These are phyloP conservation scores for Suillus lakei DNA, from an alignment of 768 basidiomycete genomes.

Conservation along the genomic window DNA sequence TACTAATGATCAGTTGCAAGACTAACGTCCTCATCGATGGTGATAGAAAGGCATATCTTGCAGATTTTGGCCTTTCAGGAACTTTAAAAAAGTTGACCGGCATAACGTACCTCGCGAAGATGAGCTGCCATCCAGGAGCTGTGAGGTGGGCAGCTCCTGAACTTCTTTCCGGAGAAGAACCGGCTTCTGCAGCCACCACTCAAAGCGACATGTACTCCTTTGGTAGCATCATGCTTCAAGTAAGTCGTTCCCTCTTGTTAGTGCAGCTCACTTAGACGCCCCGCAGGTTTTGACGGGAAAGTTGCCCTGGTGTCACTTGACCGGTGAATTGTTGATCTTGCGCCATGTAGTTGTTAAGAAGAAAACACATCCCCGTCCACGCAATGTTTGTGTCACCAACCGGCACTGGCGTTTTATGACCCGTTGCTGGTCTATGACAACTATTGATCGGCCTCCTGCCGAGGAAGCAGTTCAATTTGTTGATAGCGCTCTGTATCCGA, in stretches of 20 bases:
- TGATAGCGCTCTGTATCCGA: constrained; percentile 19
- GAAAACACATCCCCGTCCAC: not conserved
- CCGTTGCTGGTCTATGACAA: not conserved
- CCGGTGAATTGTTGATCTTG: not conserved
- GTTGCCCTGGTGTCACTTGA: not conserved
- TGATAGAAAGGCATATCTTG: not conserved
- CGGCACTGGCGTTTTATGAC: not conserved
- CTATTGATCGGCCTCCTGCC: not conserved
- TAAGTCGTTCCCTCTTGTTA: not conserved
- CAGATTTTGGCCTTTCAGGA: not conserved
- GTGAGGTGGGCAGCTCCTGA: not conserved
- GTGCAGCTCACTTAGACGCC: not conserved
- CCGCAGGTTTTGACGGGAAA: not conserved
- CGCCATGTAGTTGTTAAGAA: not conserved
- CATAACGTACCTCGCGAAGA: not conserved
- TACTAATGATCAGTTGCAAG: not conserved
- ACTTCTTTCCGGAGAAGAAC: not conserved
- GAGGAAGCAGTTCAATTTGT: not conserved
- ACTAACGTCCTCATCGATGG: not conserved
- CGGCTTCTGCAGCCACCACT: not conserved
- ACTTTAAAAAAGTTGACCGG: not conserved
- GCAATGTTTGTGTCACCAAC: not conserved
- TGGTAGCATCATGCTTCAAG: not conserved
- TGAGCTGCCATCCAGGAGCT: not conserved
- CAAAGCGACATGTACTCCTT: not conserved